Conservation (phyloP, 345 rosid genomes). For the Xanthoceras sorbifolium region DNA sequence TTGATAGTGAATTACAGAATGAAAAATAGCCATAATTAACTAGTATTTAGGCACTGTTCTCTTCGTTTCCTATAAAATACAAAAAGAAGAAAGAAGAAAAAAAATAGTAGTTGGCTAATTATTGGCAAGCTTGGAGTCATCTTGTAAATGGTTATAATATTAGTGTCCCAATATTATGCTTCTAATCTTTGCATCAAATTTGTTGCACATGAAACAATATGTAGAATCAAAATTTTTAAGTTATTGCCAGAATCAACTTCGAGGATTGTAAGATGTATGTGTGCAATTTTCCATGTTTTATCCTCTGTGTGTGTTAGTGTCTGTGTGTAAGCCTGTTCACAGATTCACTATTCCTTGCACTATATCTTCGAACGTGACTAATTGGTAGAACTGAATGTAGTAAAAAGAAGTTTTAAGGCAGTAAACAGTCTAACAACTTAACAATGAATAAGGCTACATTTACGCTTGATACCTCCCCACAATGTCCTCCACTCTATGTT, state of each 20-base stretch:
- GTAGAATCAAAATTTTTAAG: not conserved
- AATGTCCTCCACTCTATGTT: not conserved
- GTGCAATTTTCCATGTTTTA: not conserved
- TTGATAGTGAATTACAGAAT: constrained; percentile 27
- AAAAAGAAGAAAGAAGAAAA: not conserved
- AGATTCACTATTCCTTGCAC: not conserved
- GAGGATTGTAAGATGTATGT: not conserved
- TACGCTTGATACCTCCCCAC: not conserved
- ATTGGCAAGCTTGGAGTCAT: constrained; percentile 22
- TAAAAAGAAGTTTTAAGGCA: not conserved
- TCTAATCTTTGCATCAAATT: constrained; percentile 5
- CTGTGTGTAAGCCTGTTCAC: not conserved
- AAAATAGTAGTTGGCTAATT: not conserved
- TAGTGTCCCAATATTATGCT: not conserved
- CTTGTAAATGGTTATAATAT: constrained; percentile 15
- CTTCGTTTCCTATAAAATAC: not conserved
- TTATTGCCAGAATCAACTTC: not conserved
- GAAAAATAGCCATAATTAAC: constrained; percentile 22
- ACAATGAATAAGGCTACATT: not conserved
- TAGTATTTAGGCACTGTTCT: not conserved
- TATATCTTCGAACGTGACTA: not conserved
- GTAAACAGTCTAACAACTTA: constrained; percentile 3
- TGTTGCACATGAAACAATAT: not conserved
- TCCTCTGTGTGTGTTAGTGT: not conserved
- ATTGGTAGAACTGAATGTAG: not conserved